Base-by-base conservation (phyloP, 2,329 filamentous ascomycete genomes). In the Aschersonia sp. region DNA sequence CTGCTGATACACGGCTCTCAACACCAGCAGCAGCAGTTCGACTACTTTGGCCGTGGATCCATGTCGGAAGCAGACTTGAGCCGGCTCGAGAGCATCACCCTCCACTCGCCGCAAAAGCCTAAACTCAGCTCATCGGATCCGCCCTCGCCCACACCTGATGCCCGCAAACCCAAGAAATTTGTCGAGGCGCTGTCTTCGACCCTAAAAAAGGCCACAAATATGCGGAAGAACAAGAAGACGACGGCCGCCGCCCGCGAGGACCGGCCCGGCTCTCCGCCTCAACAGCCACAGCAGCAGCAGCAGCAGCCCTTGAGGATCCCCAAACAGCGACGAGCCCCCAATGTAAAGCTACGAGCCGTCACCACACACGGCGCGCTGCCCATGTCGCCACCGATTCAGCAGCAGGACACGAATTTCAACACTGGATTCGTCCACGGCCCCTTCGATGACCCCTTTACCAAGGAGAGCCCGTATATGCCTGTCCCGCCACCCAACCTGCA, bases 21-120 rank as follows among this genome's bases (percentile, higher is more conserved):
- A 6, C 54, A 56, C 14, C 54, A 56, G 33, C 43, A 45, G 7
- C 54, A 56, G 35, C 56, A 55, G 35, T 50, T 54, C 35, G 51
- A 54, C 5, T 52, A 55, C 46, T 50, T 61, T 10, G 59, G 59
- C 40, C 59, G 60, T 11, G 64, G 58, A 30, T 69, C 67, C 49
- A 68, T 72, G 58, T 72, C 69, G 4, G 69, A 73, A 51, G 67
- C 68, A 39, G 69, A 72, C 53, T 60, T 73, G n/a, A 62, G 69
- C 7, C 61, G 64, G 32, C 61, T 73, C 3, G 68, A 71, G 52
- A 66, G 66, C n/a, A 71, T 73, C 52, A 68, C 68, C n/a, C 54
- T 72, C 30, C 63, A 64, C 49, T 66, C 63, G 7, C 63, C 64
- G 29, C 60, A 62, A 48, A 57, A 57, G 43, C 53, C 44, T 14